Conservation (phyloP, 345 rosid genomes). For the Linum tenue region DNA sequence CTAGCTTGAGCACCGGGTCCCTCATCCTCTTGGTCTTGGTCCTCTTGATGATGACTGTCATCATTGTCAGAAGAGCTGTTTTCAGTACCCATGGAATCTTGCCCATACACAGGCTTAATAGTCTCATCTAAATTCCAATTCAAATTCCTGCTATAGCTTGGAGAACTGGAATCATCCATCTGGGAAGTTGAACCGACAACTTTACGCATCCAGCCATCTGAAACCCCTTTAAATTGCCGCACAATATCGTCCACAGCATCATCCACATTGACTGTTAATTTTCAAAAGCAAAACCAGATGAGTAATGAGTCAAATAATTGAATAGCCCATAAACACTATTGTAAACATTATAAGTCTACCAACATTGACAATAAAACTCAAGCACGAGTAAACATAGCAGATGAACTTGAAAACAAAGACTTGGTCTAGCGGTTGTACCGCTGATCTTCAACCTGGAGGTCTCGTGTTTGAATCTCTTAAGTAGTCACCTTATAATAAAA, state of each 20-base stretch:
- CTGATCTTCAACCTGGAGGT: too few relatives aligned
- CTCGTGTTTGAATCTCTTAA: too few relatives aligned
- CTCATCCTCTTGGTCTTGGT: slow-evolving; percentile 35
- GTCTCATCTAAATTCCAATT: slow-evolving; percentile 61
- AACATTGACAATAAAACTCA: not conserved
- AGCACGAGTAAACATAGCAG: not conserved
- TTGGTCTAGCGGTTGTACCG: too few relatives aligned
- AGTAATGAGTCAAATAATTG: not conserved
- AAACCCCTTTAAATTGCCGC: slow-evolving; percentile 85
- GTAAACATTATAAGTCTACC: not conserved
- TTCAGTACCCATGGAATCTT: slow-evolving; percentile 38
- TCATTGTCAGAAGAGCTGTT: slow-evolving; percentile 65
- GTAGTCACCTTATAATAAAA: too few relatives aligned
- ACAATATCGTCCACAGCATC: slow-evolving; percentile 96
- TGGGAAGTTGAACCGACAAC: slow-evolving; percentile 53
- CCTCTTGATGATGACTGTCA: slow-evolving; percentile 43
- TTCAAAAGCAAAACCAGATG: not conserved
- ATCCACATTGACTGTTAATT: slow-evolving; percentile 79
- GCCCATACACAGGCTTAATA: slow-evolving; percentile 31
- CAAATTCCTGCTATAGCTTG: slow-evolving; percentile 31
- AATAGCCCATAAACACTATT: not conserved
- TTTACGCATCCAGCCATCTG: slow-evolving; percentile 77
- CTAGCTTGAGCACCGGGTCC: slow-evolving; percentile 35
- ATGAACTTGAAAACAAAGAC: not conserved
- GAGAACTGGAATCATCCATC: slow-evolving; percentile 30